These are phyloP conservation scores for bread wheat (Triticum aestivum) DNA, from an alignment of 176 grass and related monocot genomes.

Conservation along the genomic window IWGSC_CS_RefSeq_v2.1 NC_057797.1:592002362-592002861, in stretches of 20 bases:
- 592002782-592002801: conserved; percentile 60
- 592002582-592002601: not conserved
- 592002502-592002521: not conserved
- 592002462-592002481: conserved; percentile 19
- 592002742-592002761: conserved; percentile 64
- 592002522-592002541: conserved; percentile 18
- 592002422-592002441: not conserved
- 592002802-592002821: conserved; percentile 69
- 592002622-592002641: not conserved
- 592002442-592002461: not conserved
- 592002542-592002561: not conserved
- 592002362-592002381: not conserved
- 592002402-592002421: not conserved
- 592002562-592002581: not conserved
- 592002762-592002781: conserved; percentile 83
- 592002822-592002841: conserved; percentile 70
- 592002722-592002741: conserved; percentile 76
- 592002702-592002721: conserved; percentile 83
- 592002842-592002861: conserved; percentile 80
- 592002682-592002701: conserved; percentile 60
- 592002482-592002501: conserved; percentile 29
- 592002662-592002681: conserved; percentile 31
- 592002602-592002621: conserved; percentile 51
- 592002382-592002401: not conserved
- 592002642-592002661: not conserved